Evolutionary conservation across 371 early-diverging fungal genomes (phyloP).

Genomic region (Coemansia sp.): DNA sequence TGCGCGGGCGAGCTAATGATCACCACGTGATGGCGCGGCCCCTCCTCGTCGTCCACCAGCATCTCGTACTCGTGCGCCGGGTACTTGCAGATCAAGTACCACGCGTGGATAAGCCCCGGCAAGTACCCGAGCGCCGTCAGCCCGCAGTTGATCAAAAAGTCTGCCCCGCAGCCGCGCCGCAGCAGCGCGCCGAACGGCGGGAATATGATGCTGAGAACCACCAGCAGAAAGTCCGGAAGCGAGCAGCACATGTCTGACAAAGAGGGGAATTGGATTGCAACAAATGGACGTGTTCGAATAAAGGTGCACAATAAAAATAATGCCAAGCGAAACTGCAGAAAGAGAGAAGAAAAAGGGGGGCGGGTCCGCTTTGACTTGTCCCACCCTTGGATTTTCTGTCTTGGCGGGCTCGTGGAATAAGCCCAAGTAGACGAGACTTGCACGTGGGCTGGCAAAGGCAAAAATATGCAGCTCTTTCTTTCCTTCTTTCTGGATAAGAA

Average conservation of each 20-base stretch:
- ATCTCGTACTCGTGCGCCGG: conserved; percentile 41
- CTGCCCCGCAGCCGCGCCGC: conserved; percentile 67
- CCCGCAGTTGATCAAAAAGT: conserved; percentile 75
- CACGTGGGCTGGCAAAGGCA: neutral
- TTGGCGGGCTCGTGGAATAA: too few species aligned
- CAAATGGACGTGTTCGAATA: neutral
- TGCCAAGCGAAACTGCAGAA: neutral
- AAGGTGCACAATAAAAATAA: neutral
- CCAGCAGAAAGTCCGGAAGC: conserved; percentile 43
- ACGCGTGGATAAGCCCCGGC: conserved; percentile 64
- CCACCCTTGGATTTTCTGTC: neutral
- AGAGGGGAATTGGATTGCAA: neutral
- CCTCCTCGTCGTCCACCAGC: conserved; percentile 44
- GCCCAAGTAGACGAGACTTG: neutral
- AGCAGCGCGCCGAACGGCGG: conserved; percentile 73
- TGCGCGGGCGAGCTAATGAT: conserved; percentile 21
- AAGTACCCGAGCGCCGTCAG: conserved; percentile 78
- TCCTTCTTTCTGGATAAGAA: neutral
- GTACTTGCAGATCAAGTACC: conserved; percentile 52
- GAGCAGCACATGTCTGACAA: conserved; percentile 37
- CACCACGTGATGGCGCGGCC: conserved; percentile 28
- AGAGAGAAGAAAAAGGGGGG: neutral
- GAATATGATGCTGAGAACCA: conserved; percentile 63
- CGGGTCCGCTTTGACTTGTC: neutral
- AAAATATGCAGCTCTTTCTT: neutral